These are phyloP conservation scores for Pythium dissotocum DNA, from an alignment of 352 stramenopile species.

Conservation along the genomic window DNA sequence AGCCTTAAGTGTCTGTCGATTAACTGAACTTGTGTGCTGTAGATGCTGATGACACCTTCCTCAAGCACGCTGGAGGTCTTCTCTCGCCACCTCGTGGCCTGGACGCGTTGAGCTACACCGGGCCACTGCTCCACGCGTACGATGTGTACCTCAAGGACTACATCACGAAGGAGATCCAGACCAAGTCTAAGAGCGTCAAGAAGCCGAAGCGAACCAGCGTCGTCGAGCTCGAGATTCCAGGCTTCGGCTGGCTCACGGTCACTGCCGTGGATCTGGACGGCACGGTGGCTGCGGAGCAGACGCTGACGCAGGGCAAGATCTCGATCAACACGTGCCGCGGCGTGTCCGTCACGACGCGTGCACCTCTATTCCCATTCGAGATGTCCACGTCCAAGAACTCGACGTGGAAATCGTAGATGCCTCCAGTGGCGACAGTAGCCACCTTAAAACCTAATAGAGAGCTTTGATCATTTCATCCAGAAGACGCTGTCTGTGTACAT, in stretches of 20 bases:
- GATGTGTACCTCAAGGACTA: constrained; percentile 74
- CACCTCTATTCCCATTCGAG: constrained; percentile 79
- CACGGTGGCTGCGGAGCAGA: constrained; percentile 59
- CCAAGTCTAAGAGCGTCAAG: constrained; percentile 72
- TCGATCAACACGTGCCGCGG: constrained; percentile 64
- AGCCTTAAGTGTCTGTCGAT: constrained; percentile 1
- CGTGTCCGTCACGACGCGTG: constrained; percentile 52
- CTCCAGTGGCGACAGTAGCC: neutral
- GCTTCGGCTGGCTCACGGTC: constrained; percentile 80
- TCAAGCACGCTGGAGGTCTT: constrained; percentile 77
- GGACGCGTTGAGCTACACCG: constrained; percentile 77
- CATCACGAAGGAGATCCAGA: constrained; percentile 55
- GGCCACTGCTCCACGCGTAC: constrained; percentile 49
- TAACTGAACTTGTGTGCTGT: neutral
- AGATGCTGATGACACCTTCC: constrained; percentile 76
- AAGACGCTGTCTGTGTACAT: neutral
- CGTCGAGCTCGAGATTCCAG: constrained; percentile 76
- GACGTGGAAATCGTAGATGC: constrained; percentile 66
- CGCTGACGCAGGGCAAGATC: constrained; percentile 62
- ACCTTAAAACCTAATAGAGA: constrained; percentile 6
- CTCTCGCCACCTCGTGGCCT: constrained; percentile 77
- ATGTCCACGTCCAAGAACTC: constrained; percentile 76
- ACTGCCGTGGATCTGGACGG: constrained; percentile 83
- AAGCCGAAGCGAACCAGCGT: constrained; percentile 80
- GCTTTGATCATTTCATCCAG: neutral